Percentiles rank a stretch among this genome's conserved stretches.
These are phyloP conservation scores for Dicorynia guianensis DNA, from an alignment of 306 rosid genomes.

Conservation along the genomic window DNA sequence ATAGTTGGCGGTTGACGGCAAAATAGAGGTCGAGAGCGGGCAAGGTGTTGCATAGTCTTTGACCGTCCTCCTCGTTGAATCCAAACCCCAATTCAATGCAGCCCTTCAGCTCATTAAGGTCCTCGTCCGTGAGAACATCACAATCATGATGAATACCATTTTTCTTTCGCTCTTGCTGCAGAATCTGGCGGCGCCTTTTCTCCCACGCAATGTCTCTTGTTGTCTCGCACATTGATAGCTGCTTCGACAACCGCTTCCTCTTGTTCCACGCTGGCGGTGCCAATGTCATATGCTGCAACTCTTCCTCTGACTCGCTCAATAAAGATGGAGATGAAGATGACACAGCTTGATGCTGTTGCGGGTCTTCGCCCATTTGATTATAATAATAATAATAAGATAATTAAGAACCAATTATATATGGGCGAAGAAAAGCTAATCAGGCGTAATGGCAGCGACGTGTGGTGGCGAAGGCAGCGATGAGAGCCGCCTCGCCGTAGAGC, in stretches of 20 bases:
- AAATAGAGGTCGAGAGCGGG: conserved; percentile 97
- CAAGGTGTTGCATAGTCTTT: conserved; percentile 67
- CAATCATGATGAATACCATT: conserved; percentile 34
- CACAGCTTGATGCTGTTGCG: background rate
- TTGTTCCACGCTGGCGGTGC: conserved; percentile 49
- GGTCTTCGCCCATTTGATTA: background rate
- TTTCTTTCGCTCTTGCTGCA: conserved; percentile 53
- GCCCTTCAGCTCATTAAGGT: conserved; percentile 80
- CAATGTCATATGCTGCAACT: conserved; percentile 52
- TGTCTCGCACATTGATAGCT: conserved; percentile 63
- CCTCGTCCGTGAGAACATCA: conserved; percentile 75
- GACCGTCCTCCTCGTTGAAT: conserved; percentile 92
- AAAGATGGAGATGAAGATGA: conserved; percentile 17
- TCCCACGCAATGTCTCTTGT: conserved; percentile 82
- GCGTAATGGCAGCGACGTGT: background rate
- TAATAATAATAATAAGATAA: too few relatives aligned
- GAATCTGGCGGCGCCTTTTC: conserved; percentile 62
- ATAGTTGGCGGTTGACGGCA: conserved; percentile 77
- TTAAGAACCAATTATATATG: too few relatives aligned
- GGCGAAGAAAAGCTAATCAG: too few relatives aligned
- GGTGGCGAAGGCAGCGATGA: conserved; percentile 49
- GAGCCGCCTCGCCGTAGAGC: conserved; percentile 29
- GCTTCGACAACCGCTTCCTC: conserved; percentile 60
- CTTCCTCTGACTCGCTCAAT: conserved; percentile 45
- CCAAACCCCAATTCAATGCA: conserved; percentile 93